A percentile compares a stretch with the other conserved stretches of the same genome.
Conservation (phyloP, 106 monocot genomes). For the Triglochin maritima region DNA sequence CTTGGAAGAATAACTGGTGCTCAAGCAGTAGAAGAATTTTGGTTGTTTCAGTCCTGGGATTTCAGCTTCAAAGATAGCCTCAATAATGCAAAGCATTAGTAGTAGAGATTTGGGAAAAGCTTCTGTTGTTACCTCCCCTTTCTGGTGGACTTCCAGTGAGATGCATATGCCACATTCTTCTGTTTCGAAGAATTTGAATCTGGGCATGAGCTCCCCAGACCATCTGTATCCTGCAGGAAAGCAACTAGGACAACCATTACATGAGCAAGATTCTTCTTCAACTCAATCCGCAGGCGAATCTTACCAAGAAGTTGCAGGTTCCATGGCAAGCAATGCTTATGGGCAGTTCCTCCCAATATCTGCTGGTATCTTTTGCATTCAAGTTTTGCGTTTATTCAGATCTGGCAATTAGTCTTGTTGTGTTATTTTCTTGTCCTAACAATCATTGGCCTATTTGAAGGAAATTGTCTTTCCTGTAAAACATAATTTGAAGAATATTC, state of each 20-base stretch:
- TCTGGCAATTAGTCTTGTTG: no score
- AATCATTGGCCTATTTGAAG: no score
- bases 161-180: background rate
- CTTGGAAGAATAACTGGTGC: no score
- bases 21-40: no score
- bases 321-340: background rate
- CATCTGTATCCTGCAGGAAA: background rate
- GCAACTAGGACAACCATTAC: background rate
- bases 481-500: background rate
- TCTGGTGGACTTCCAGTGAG: background rate
- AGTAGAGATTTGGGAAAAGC: no score
- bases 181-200: background rate
- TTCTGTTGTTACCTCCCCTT: no score
- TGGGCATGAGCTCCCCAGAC: background rate
- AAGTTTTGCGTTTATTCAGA: no score
- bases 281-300: conserved; percentile 2
- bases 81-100: no score
- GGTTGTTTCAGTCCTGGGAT: no score
- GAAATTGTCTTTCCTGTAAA: no score
- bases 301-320: background rate
- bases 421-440: no score
- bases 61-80: no score
- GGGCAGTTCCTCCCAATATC: background rate
- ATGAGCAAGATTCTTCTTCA: conserved; percentile 8
- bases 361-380: background rate